A percentile compares a stretch with the other conserved stretches of the same genome.
Conservation (phyloP, 768 basidiomycete species). For the Amyloporia xantha region DNA sequence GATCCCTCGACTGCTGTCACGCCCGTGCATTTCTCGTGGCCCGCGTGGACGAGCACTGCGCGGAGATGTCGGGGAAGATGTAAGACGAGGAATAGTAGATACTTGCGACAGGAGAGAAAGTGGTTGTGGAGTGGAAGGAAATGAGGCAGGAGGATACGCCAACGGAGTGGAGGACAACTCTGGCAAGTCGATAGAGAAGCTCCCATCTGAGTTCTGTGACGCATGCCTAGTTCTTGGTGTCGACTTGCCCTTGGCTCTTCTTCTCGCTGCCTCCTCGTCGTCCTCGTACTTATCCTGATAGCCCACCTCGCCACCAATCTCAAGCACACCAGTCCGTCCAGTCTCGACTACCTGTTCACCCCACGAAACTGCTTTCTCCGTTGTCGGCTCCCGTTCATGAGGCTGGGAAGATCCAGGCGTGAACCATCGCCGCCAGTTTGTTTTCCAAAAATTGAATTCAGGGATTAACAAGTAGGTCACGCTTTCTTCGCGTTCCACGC, state of each 20-base stretch:
- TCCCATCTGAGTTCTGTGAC: conserved; percentile 26
- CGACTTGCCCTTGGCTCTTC: conserved; percentile 12
- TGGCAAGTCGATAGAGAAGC: conserved; percentile 23
- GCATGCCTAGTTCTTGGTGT: conserved; percentile 15
- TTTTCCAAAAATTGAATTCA: conserved; percentile 10
- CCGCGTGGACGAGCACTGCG: conserved; percentile 21
- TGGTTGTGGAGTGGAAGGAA: conserved; percentile 11
- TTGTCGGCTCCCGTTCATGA: conserved; percentile 5
- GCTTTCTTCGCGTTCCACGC: conserved; percentile 20
- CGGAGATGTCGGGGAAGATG: conserved; percentile 8
- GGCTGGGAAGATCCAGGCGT: background rate
- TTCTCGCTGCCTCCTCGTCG: conserved; percentile 10
- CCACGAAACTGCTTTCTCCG: conserved; percentile 1
- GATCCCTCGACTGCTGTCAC: conserved; percentile 20
- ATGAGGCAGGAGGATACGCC: conserved; percentile 14
- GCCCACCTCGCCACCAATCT: conserved; percentile 4
- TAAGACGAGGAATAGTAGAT: background rate
- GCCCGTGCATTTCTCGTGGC: conserved; percentile 20
- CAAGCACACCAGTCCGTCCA: conserved; percentile 7
- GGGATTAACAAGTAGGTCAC: conserved; percentile 23
- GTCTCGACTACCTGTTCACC: background rate
- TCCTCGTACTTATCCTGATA: conserved; percentile 10
- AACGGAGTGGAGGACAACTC: conserved; percentile 12
- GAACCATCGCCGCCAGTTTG: background rate
- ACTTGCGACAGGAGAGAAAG: background rate